Base-by-base conservation (phyloP, 2,329 filamentous ascomycete genomes). In the Chaetomium sp. region DNA sequence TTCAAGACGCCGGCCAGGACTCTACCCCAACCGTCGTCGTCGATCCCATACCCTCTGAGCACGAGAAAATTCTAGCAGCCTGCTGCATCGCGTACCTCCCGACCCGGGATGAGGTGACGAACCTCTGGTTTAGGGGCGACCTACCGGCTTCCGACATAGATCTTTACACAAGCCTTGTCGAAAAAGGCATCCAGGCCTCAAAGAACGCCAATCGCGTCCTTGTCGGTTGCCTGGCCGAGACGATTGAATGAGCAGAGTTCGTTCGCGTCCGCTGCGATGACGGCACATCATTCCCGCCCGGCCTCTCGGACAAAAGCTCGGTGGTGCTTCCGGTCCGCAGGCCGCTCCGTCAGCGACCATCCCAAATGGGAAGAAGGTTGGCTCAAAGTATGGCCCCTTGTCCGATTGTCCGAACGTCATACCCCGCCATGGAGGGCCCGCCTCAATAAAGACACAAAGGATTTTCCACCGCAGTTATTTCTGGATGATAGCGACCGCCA, bases 31-130 rank as follows among this genome's bases (percentile, higher is more conserved):
- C 79, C 23, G 80, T 90, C 65, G 84, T 97, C 27, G 79, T 97
- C 56, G 94, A 98, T 75, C 93, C 93, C 0, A 88, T 91, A 68
- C 88, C 93, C 8, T 85, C 89, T 6, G 93, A 97, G 74, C 92
- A 96, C 75, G 81, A 86, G 31, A 84, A 87, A 42, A 86, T 98
- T 60, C 76, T 90, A 54, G 92, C 93, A 12, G 92, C 91, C 56
- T 97, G 92, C 77, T 92, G 95, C 67, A 90, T 99, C 45, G 95
- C 90, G 12, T 98, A 97, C 76, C 83, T 98, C 70, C 90, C 93
- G 59, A 85, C 83, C 25, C 84, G 93, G 67, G 94, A 98, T 71
- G 95, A 99, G 77, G 87, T 98, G 59, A 97, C 94, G 9, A 93
- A 97, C 74, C 78, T 98, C 21, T 99, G 95, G 95, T 86, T 96